A percentile compares a stretch with the other conserved stretches of the same genome.
Evolutionary conservation across 305 asterid species (phyloP).

Genomic region (Fraxinus dipetala): DNA sequence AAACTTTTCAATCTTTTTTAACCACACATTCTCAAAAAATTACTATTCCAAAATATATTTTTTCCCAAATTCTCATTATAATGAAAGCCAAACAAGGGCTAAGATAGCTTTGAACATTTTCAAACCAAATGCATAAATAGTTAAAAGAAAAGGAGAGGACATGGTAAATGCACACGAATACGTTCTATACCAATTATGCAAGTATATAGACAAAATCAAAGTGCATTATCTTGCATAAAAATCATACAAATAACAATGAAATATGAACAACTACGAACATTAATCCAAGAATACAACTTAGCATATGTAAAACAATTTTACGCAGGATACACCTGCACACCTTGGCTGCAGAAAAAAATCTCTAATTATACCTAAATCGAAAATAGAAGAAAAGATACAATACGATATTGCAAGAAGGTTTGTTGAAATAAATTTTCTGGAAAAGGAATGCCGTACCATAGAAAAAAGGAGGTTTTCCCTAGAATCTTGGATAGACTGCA

Average conservation of each 20-base stretch:
- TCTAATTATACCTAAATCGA: conserved; percentile 29
- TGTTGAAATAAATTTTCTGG: conserved; percentile 33
- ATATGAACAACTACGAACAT: conserved; percentile 32
- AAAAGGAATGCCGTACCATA: conserved; percentile 34
- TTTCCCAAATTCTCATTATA: no score
- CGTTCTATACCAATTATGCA: not conserved
- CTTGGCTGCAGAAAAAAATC: not conserved
- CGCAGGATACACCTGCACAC: not conserved
- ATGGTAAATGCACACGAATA: not conserved
- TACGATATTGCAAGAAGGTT: conserved; percentile 26
- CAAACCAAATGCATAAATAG: not conserved
- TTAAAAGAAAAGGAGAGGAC: conserved; percentile 12
- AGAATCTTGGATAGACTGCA: conserved; percentile 37
- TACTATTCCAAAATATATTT: no score
- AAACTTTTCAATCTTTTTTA: no score
- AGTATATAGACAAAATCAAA: conserved; percentile 13
- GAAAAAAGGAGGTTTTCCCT: conserved; percentile 34
- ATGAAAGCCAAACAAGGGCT: no score
- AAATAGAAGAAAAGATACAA: conserved; percentile 26
- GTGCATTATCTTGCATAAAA: conserved; percentile 14
- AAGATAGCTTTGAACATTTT: not conserved
- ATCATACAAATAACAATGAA: conserved; percentile 28
- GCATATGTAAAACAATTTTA: not conserved
- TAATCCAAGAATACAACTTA: conserved; percentile 37
- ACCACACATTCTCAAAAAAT: no score